Percentiles rank a stretch among this genome's conserved stretches.
Conservation (phyloP, 2,329 filamentous ascomycete species). For the Botryotinia calthae region DNA sequence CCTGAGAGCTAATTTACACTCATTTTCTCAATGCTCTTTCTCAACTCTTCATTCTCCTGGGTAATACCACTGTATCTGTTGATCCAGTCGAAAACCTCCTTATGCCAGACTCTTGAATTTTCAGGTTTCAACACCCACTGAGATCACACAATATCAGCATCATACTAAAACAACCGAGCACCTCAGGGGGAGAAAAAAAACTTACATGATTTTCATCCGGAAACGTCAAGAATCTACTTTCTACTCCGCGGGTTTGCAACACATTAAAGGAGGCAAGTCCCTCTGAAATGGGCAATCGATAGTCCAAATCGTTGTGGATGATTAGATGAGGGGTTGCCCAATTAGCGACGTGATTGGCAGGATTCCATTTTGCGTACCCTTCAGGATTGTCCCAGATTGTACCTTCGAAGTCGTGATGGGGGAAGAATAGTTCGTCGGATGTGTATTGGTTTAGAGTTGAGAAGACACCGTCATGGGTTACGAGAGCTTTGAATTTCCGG, state of each 20-base stretch:
- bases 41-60: constrained; percentile 30
- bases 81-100: constrained; percentile 77
- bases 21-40: constrained; percentile 21
- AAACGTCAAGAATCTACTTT: constrained; percentile 63
- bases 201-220: constrained; percentile 64
- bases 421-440: constrained; percentile 69
- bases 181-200: constrained; percentile 15
- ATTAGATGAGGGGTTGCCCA: constrained; percentile 79
- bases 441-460: constrained; percentile 64
- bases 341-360: constrained; percentile 49
- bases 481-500: constrained; percentile 80
- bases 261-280: constrained; percentile 64
- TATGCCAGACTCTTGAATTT: constrained; percentile 88
- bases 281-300: constrained; percentile 81
- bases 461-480: constrained; percentile 86
- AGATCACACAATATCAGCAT: constrained; percentile 14
- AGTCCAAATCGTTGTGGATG: constrained; percentile 89
- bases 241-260: constrained; percentile 58
- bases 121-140: constrained; percentile 87
- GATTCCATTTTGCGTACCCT: constrained; percentile 69
- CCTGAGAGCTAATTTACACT: constrained; percentile 11
- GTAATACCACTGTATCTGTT: constrained; percentile 57
- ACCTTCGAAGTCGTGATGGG: constrained; percentile 63
- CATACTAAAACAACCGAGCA: background rate
- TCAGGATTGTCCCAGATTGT: constrained; percentile 55